Percentiles rank a stretch among this genome's conserved stretches.
These are phyloP conservation scores for Rhizophora mangle DNA, from an alignment of 345 rosid genomes.

Conservation along the genomic window DNA sequence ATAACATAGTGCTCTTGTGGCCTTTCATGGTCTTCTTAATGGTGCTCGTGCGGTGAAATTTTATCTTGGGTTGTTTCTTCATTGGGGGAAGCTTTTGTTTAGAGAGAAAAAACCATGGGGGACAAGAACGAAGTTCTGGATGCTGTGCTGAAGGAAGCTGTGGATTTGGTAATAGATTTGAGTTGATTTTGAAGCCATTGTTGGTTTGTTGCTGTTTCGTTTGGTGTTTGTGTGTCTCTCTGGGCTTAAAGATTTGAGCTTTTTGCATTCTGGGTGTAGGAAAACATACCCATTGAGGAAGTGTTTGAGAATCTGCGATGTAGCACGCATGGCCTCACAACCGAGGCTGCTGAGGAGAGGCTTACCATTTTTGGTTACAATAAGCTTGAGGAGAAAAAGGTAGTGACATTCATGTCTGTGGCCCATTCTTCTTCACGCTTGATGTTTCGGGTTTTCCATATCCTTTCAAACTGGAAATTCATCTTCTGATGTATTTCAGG, in stretches of 20 bases:
- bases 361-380: conserved; percentile 88
- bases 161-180: conserved; percentile 98
- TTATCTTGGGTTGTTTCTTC: background rate
- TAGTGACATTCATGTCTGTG: conserved; percentile 1
- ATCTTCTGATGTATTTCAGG: conserved; percentile 41
- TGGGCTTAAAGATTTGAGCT: conserved; percentile 15
- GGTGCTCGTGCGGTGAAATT: conserved; percentile 9
- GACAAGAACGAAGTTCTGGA: conserved; percentile 82
- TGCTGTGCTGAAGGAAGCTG: conserved; percentile 91
- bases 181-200: conserved; percentile 24
- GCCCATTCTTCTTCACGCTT: background rate
- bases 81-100: background rate
- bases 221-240: conserved; percentile 5
- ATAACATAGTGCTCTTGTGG: background rate
- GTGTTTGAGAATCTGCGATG: conserved; percentile 95
- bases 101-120: conserved; percentile 38
- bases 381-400: conserved; percentile 96
- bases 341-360: conserved; percentile 82
- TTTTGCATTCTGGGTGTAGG: conserved; percentile 44
- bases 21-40: no score
- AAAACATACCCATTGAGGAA: conserved; percentile 95
- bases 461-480: conserved; percentile 8
- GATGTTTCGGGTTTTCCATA: background rate
- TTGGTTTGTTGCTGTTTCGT: conserved; percentile 5
- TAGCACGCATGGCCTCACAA: conserved; percentile 79